These are phyloP conservation scores for Mycena latifolia DNA, from an alignment of 768 basidiomycete species.

Conservation along the genomic window DNA sequence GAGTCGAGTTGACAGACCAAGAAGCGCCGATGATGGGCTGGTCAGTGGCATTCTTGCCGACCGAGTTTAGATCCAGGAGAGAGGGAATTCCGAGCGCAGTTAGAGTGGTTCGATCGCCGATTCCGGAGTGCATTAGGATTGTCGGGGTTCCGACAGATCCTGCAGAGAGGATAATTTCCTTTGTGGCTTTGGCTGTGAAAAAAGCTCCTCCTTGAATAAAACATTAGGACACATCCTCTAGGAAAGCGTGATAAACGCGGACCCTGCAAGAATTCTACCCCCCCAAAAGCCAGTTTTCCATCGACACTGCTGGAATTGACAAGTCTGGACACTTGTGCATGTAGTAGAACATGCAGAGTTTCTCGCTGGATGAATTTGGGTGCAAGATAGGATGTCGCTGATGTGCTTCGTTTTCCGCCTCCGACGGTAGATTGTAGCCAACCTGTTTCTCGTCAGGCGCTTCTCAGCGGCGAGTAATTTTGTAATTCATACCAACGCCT, in stretches of 20 bases:
- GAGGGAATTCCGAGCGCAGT: background rate
- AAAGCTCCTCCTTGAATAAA: too few species aligned
- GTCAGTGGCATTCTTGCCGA: constrained; percentile 36
- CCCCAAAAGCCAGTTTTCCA: constrained; percentile 1
- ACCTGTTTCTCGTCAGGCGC: too few species aligned
- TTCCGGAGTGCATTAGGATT: constrained; percentile 1
- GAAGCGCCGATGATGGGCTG: constrained; percentile 35
- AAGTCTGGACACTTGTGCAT: constrained; percentile 37
- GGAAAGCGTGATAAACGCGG: too few species aligned
- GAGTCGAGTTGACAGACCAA: constrained; percentile 38
- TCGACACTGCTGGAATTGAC: background rate
- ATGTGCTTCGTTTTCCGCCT: too few species aligned
- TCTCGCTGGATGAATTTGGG: too few species aligned
- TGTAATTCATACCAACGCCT: too few species aligned
- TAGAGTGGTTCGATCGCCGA: background rate
- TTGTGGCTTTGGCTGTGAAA: constrained; percentile 35
- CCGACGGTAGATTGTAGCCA: too few species aligned
- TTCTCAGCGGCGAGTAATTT: too few species aligned
- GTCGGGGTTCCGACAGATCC: constrained; percentile 40
- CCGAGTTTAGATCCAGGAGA: background rate
- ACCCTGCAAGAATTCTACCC: constrained; percentile 34
- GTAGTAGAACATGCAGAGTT: too few species aligned
- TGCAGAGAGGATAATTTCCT: constrained; percentile 48
- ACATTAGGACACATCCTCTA: too few species aligned
- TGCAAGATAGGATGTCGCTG: too few species aligned